These are phyloP conservation scores for Mycena rebaudengoi DNA, from an alignment of 768 basidiomycete species.

Conservation along the genomic window DNA sequence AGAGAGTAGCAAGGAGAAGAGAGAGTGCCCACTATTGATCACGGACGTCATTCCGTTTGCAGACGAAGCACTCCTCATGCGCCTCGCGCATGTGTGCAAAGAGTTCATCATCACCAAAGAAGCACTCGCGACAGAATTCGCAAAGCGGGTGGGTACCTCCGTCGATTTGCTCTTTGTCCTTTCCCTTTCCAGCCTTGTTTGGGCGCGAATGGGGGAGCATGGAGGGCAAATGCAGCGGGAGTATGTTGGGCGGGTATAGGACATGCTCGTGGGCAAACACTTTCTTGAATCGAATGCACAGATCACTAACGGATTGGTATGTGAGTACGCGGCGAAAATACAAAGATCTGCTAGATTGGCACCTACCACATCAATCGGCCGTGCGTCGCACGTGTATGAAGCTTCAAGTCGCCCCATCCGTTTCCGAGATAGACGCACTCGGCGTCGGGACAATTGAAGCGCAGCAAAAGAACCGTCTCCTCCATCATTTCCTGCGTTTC, in stretches of 20 bases:
- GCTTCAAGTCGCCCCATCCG: conserved; percentile 90
- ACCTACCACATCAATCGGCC: conserved; percentile 83
- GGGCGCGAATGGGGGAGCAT: conserved; percentile 48
- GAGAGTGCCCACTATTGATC: conserved; percentile 81
- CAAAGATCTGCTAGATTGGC: no score
- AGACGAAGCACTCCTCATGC: conserved; percentile 97
- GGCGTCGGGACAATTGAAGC: conserved; percentile 92
- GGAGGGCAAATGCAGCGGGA: conserved; percentile 82
- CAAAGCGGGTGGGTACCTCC: conserved; percentile 83
- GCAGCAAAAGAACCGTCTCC: conserved; percentile 86
- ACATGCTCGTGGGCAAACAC: conserved; percentile 96
- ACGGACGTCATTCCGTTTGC: conserved; percentile 80
- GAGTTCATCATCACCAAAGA: conserved; percentile 93
- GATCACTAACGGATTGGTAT: conserved; percentile 58
- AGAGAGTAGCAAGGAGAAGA: background rate
- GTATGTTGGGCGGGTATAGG: conserved; percentile 69
- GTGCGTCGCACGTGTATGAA: conserved; percentile 83
- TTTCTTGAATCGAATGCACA: conserved; percentile 91
- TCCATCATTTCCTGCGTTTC: conserved; percentile 96
- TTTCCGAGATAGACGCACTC: conserved; percentile 85
- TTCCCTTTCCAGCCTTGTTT: conserved; percentile 44
- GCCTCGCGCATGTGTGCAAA: conserved; percentile 91
- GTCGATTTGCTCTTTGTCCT: conserved; percentile 66
- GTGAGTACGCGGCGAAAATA: background rate
- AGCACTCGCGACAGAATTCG: conserved; percentile 92